Base-by-base conservation (phyloP, 2,329 filamentous ascomycete species). In the Parastagonospora avenae region DNA sequence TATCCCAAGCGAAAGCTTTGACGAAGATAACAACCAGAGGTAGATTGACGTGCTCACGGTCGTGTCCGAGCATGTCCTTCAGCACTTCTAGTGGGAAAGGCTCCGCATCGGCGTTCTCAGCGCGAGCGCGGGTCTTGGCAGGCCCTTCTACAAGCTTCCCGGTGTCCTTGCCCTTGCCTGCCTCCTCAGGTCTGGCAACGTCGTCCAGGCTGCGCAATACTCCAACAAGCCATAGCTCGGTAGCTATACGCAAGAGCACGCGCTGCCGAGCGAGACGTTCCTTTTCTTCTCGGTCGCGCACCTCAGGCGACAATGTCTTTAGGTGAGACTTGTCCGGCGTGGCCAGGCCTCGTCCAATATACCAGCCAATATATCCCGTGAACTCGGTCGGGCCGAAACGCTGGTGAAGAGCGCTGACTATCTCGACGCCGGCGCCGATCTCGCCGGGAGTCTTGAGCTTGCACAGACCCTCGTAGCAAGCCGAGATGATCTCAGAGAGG, bases 61-160 rank as follows among this genome's bases (percentile, higher is more conserved):
- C 94, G 69, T 97, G 88, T 7, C 92, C 92, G 12, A 99, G 82
- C 59, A 99, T 83, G 70, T 99, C 95, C 76, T 99, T 99, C 35
- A 99, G 79, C n/a, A 97, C 93, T 72, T 99, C 94, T 15, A 99
- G 80, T 3, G 95, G 95, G 62, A 99, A 97, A 0, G 94, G 94
- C 58, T 99, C 94, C 2, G 91, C 84, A 52, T 89, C 86, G 35
- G 82, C 85, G 27, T 85, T 85, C 52, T 85, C 84, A 45, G 77
- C 75, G 19, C 81, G 80, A 71, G 85, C 40, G 78, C 80, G 83
- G 6, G 81, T 76, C 73, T 92, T 96, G 31, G 82, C 79, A 35
- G 84, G 79, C 2, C 79, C 79, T 56, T 85, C 82, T 1, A 75
- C 70, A 12, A 75, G 66, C 60, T 85, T 85, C 46, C 73, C 73